Base-by-base conservation (phyloP, 192 early-diverging fungal genomes). In the Coemansia sp. region DNA sequence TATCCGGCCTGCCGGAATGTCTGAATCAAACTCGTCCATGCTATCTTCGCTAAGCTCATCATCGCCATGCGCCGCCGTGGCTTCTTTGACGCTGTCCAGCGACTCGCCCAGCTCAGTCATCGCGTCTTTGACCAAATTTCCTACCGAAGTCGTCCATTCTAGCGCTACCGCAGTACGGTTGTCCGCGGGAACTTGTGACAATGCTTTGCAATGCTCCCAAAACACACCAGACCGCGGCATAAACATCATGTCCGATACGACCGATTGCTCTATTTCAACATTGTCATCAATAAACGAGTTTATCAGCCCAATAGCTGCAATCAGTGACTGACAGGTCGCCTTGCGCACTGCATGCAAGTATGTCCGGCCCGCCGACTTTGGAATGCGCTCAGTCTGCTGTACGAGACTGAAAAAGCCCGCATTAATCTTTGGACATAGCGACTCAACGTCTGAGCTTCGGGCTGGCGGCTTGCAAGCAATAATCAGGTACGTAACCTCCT, bases 381-480 rank as follows among this genome's bases (percentile, higher is more conserved):
- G 78, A 15, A 81, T 59, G 1, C 36, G 51, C 34, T 68, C 57
- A 15, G 64, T 37, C 6, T 62, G 65, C 62, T 71, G 64, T 4
- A 73, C 78, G 8, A 81, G 78, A 46, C 68, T 68, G 62, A 81
- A 81, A 17, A 74, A 64, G 14, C 71, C 78, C 0, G 78, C 72
- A 36, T 59, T 68, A 42, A 81, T 71, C 78, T 81, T 81, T 68
- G 78, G 78, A 17, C 67, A 74, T 25, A 81, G 38, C 1, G 56
- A 53, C 34, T 60, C 53, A 11, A 81, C 66, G 42, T 81, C 78
- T 4, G 20, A 22, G 19, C 70, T 72, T 2, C 69, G 59, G 3
- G 72, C 78, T 2, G 78, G 78, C 12, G 78, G 72, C 23, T 81
- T 81, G 47, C 71, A 74, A 2, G 78, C 78, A 61, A 81, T 74